These are phyloP conservation scores for Trichoderma gracile DNA, from an alignment of 2,329 filamentous ascomycete genomes.

Conservation along the genomic window DNA sequence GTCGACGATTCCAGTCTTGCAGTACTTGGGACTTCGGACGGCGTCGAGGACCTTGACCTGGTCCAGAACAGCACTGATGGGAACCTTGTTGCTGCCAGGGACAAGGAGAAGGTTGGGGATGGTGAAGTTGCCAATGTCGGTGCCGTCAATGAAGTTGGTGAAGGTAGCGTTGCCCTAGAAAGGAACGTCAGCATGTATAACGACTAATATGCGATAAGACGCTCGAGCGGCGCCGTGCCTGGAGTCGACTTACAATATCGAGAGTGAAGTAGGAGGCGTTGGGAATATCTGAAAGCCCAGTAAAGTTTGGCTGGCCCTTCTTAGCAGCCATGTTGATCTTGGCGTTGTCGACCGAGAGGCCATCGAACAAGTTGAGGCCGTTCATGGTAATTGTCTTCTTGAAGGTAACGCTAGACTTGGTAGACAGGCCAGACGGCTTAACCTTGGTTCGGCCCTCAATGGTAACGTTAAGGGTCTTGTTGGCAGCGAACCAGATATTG, in stretches of 20 bases:
- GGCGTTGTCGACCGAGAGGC: slow-evolving; percentile 54
- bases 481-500: slow-evolving; percentile 56
- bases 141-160: slow-evolving; percentile 55
- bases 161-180: slow-evolving; percentile 64
- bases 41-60: slow-evolving; percentile 49
- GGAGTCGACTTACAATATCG: slow-evolving; percentile 54
- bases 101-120: slow-evolving; percentile 59
- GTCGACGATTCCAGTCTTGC: slow-evolving; percentile 55
- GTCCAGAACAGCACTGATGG: slow-evolving; percentile 56
- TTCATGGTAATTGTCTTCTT: slow-evolving; percentile 56
- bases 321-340: slow-evolving; percentile 46
- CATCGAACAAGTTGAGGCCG: slow-evolving; percentile 57
- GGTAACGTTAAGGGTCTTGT: slow-evolving; percentile 52
- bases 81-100: slow-evolving; percentile 59
- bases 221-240: neutral
- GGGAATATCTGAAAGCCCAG: slow-evolving; percentile 59
- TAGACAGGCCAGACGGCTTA: slow-evolving; percentile 51
- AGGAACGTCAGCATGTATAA: slow-evolving; percentile 9
- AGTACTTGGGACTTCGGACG: slow-evolving; percentile 46
- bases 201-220: neutral
- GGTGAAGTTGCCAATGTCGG: slow-evolving; percentile 55
- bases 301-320: slow-evolving; percentile 59
- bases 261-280: slow-evolving; percentile 66
- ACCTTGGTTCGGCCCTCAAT: slow-evolving; percentile 55
- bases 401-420: slow-evolving; percentile 54